These are phyloP conservation scores for Clitopilus passeckerianus DNA, from an alignment of 768 basidiomycete species.

Conservation along the genomic window DNA sequence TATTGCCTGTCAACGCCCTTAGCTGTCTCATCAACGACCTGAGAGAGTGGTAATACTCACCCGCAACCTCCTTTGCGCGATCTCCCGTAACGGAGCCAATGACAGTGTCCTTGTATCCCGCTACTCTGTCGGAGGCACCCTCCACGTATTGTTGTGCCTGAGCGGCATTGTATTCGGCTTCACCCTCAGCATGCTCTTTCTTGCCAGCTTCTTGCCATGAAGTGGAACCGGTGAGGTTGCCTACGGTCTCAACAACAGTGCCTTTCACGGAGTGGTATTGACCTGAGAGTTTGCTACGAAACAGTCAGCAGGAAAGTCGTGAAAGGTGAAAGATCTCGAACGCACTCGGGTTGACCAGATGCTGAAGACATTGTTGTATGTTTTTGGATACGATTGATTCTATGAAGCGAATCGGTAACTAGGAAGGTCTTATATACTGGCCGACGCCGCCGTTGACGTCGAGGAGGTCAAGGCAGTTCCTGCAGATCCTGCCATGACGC, in stretches of 20 bases:
- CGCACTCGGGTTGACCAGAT: conserved; percentile 15
- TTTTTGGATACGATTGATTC: background rate
- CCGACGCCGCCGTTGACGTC: background rate
- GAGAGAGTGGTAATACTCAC: conserved; percentile 17
- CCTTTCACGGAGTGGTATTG: conserved; percentile 41
- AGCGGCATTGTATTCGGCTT: conserved; percentile 45
- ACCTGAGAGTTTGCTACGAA: conserved; percentile 33
- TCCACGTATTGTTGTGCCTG: conserved; percentile 46
- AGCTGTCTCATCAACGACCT: background rate
- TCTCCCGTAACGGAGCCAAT: conserved; percentile 52
- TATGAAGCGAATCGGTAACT: background rate
- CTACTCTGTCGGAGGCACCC: conserved; percentile 37
- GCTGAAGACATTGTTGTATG: conserved; percentile 12
- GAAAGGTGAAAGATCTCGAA: background rate
- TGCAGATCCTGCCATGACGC: background rate
- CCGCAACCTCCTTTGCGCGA: conserved; percentile 34
- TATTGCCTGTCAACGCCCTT: conserved; percentile 30
- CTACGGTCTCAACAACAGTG: conserved; percentile 28
- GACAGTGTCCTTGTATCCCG: conserved; percentile 42
- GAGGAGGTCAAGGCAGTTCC: background rate
- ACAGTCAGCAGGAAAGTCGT: background rate
- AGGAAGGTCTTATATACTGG: background rate
- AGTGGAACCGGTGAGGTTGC: conserved; percentile 40
- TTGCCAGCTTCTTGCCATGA: conserved; percentile 45
- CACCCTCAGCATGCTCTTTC: conserved; percentile 47